A percentile compares a stretch with the other conserved stretches of the same genome.
These are phyloP conservation scores for Tulasnella sp. DNA, from an alignment of 768 basidiomycete genomes.

Conservation along the genomic window DNA sequence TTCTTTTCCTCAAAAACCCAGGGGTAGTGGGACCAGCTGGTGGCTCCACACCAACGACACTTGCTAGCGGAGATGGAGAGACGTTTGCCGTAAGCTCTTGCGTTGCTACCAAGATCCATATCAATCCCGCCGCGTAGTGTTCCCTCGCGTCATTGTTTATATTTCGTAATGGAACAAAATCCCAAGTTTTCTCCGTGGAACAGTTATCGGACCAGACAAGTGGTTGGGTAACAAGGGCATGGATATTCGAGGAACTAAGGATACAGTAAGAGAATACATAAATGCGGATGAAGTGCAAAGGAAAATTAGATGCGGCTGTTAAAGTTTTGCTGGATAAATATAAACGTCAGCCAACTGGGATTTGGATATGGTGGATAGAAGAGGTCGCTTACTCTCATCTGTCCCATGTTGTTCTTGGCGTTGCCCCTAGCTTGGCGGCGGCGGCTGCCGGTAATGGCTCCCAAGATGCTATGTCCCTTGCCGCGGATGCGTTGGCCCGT, in stretches of 20 bases:
- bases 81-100: background rate
- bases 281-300: background rate
- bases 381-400: background rate
- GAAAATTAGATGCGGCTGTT: background rate
- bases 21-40: background rate
- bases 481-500: slow-evolving; percentile 11
- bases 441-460: slow-evolving; percentile 11
- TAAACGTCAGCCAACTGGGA: background rate
- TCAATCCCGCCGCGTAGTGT: background rate
- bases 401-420: background rate
- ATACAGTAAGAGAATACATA: slow-evolving; percentile 10
- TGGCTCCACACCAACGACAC: background rate
- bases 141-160: background rate
- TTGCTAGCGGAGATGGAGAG: background rate
- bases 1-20: slow-evolving; percentile 5
- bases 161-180: background rate
- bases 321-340: background rate
- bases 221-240: background rate
- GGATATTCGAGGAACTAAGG: background rate
- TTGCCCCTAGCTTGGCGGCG: slow-evolving; percentile 23
- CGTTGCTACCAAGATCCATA: slow-evolving; percentile 5
- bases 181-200: background rate
- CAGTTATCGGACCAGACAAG: background rate
- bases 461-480: slow-evolving; percentile 19
- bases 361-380: background rate